Evolutionary conservation across 495 filamentous ascomycete genomes (phyloP).

Genomic region (Penicillium verhagenii): DNA sequence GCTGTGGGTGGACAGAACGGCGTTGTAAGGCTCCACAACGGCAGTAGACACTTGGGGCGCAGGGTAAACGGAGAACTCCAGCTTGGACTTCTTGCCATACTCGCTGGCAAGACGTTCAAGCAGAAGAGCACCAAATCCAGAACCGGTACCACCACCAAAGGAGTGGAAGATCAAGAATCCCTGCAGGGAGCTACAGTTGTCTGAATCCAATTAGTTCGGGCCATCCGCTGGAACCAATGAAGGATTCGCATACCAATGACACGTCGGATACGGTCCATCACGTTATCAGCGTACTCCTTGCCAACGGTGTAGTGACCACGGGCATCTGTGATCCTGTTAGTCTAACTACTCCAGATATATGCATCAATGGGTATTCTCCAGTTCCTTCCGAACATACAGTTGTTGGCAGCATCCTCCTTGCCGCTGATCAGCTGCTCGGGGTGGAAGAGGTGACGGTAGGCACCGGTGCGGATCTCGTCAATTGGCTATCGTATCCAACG

Average conservation of each 20-base stretch:
- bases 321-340: constrained; percentile 59
- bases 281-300: constrained; percentile 84
- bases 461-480: constrained; percentile 84
- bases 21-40: constrained; percentile 92
- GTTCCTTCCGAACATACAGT: constrained; percentile 50
- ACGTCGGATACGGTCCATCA: constrained; percentile 81
- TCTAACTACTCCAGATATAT: neutral
- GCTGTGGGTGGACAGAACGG: constrained; percentile 86
- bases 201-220: constrained; percentile 42
- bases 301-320: constrained; percentile 92
- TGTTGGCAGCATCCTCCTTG: constrained; percentile 93
- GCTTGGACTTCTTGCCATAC: constrained; percentile 93
- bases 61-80: constrained; percentile 89
- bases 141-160: constrained; percentile 89
- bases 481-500: constrained; percentile 55
- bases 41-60: constrained; percentile 82
- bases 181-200: constrained; percentile 88
- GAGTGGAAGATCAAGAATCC: constrained; percentile 94
- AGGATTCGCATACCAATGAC: constrained; percentile 63
- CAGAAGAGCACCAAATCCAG: constrained; percentile 83
- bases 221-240: neutral
- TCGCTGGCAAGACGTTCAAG: constrained; percentile 85
- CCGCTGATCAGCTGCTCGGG: constrained; percentile 85
- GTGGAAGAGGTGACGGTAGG: constrained; percentile 84
- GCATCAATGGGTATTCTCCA: too few relatives aligned